These are phyloP conservation scores for Diaporthe caulivora DNA, from an alignment of 2,329 filamentous ascomycete genomes.

Conservation along the genomic window DNA sequence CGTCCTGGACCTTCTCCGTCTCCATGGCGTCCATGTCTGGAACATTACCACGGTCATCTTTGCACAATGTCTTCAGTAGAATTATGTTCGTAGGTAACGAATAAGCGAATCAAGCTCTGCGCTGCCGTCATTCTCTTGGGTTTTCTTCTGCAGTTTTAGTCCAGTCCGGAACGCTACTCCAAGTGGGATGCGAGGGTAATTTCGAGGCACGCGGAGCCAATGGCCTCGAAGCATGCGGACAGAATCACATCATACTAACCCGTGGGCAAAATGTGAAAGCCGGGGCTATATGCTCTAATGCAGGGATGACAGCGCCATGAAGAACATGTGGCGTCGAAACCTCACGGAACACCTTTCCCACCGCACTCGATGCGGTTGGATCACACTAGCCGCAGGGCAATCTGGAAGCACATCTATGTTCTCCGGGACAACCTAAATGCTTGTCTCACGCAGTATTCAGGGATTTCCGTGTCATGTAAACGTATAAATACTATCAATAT, in stretches of 20 bases:
- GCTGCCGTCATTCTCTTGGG: not conserved
- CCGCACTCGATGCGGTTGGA: conserved; percentile 7
- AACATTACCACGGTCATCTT: too few species aligned
- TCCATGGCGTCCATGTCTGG: too few species aligned
- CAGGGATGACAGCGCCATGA: not conserved
- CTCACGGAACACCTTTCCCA: not conserved
- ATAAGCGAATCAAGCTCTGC: too few species aligned
- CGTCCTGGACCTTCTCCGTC: too few species aligned
- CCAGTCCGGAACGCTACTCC: not conserved
- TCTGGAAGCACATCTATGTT: not conserved
- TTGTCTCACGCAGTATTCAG: not conserved
- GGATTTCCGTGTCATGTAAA: conserved; percentile 3
- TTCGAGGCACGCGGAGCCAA: conserved; percentile 27
- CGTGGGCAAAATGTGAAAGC: not conserved
- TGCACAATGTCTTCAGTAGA: not conserved
- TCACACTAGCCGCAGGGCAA: not conserved
- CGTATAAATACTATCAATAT: not conserved
- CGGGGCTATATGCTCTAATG: too few species aligned
- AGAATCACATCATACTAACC: not conserved
- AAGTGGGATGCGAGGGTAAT: not conserved
- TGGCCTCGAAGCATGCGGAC: conserved; percentile 8
- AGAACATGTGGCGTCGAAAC: not conserved
- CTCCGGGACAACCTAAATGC: not conserved
- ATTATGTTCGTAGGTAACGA: too few species aligned
- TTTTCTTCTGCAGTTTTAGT: not conserved